A percentile compares a stretch with the other conserved stretches of the same genome.
phyloP scores from a whole-genome alignment of 2,329 filamentous ascomycete species.

The Ramularia collo-cygni region DNA sequence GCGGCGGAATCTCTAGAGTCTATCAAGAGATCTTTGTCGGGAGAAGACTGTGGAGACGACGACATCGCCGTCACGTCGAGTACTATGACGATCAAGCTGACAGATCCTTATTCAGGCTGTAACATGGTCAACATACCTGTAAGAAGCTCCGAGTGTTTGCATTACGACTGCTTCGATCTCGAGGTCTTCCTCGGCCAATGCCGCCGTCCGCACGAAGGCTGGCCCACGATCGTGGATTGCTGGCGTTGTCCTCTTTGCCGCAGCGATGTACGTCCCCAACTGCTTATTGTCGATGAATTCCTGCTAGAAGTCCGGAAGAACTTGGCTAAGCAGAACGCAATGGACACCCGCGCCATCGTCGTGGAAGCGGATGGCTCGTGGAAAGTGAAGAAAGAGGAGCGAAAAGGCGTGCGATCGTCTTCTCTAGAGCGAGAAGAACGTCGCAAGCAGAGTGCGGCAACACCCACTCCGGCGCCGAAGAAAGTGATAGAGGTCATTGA shows the following conservation, averaged over 20 bases:
- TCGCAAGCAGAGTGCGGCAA: constrained; percentile 2
- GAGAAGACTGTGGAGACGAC: constrained; percentile 41
- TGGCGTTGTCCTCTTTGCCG: constrained; percentile 87
- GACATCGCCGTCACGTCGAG: constrained; percentile 38
- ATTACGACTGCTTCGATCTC: constrained; percentile 87
- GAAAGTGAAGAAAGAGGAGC: constrained; percentile 35
- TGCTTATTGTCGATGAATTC: constrained; percentile 67
- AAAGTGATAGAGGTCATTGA: constrained; percentile 18
- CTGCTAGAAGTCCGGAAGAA: constrained; percentile 54
- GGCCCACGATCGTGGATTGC: constrained; percentile 49
- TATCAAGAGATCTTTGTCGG: constrained; percentile 48
- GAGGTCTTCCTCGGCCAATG: constrained; percentile 70
- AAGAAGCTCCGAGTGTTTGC: constrained; percentile 61
- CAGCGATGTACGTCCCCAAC: constrained; percentile 66
- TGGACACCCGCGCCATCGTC: constrained; percentile 52
- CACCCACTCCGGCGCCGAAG: constrained; percentile 4
- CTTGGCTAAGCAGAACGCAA: constrained; percentile 29
- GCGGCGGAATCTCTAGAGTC: constrained; percentile 46
- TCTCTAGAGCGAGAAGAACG: constrained; percentile 24
- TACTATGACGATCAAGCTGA: constrained; percentile 37
- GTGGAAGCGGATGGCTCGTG: constrained; percentile 60
- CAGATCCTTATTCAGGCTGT: constrained; percentile 41
- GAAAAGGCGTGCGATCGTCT: constrained; percentile 21
- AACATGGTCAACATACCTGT: constrained; percentile 62
- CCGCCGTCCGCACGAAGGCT: constrained; percentile 32